A percentile compares a stretch with the other conserved stretches of the same genome.
Evolutionary conservation across 257 asterid species (phyloP).

Genomic region (Petunia axillaris): DNA sequence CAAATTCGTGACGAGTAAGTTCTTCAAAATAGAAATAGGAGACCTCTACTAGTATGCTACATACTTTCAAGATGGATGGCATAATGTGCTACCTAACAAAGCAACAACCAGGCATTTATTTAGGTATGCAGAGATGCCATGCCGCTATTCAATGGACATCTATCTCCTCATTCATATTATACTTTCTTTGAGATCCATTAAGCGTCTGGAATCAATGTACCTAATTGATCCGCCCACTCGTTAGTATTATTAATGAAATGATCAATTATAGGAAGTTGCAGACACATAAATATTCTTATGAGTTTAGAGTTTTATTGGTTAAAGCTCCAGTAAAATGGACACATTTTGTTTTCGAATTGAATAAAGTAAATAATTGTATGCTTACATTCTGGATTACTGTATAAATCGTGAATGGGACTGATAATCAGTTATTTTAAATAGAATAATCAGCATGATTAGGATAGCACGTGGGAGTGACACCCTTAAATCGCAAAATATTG

Average conservation of each 20-base stretch:
- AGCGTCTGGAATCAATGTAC: not conserved
- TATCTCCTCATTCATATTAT: too few relatives aligned
- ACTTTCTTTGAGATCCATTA: not conserved
- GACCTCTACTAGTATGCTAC: not conserved
- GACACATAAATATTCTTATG: not conserved
- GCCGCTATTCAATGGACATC: not conserved
- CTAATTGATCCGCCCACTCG: not conserved
- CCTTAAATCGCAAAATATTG: conserved; percentile 8
- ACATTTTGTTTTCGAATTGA: not conserved
- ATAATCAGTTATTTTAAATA: not conserved
- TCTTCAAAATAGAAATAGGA: too few relatives aligned
- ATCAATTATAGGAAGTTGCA: not conserved
- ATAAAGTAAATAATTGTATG: not conserved
- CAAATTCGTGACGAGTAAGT: too few relatives aligned
- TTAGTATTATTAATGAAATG: not conserved
- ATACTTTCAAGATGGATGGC: not conserved
- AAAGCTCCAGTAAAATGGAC: not conserved
- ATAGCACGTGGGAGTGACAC: not conserved
- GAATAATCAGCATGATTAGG: not conserved
- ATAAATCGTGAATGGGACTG: not conserved
- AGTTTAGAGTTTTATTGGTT: not conserved
- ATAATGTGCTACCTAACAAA: conserved; percentile 19
- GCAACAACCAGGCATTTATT: conserved; percentile 23
- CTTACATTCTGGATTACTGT: not conserved
- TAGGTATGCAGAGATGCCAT: conserved; percentile 17